These are phyloP conservation scores for Herpetomonas muscarum DNA, from an alignment of 208 protist genomes.

Conservation along the genomic window DNA sequence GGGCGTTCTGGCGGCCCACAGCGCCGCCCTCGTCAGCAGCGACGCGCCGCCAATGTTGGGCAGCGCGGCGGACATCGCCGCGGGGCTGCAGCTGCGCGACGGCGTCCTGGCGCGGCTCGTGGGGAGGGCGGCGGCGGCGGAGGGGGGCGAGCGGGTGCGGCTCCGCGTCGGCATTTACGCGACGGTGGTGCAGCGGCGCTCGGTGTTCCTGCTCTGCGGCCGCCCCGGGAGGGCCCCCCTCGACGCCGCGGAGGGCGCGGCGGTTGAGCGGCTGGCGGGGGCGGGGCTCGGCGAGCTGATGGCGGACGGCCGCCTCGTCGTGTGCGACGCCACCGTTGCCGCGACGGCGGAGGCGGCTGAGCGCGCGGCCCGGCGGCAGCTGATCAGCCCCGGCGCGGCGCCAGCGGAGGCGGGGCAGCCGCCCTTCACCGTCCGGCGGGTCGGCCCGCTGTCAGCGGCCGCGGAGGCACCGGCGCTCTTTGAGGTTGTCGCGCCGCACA, in stretches of 20 bases:
- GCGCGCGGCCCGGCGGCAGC: neutral
- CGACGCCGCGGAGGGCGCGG: slow-evolving; percentile 14
- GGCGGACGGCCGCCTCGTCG: no score
- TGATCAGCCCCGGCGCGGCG: neutral
- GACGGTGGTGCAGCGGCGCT: slow-evolving; percentile 39
- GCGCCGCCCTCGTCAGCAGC: neutral
- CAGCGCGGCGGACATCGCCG: slow-evolving; percentile 17
- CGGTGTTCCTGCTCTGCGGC: slow-evolving; percentile 22
- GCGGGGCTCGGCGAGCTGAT: slow-evolving; percentile 7
- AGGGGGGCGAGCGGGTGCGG: slow-evolving; percentile 26
- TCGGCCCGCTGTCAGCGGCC: no score
- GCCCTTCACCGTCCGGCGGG: neutral
- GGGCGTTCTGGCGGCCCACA: neutral
- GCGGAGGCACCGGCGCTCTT: slow-evolving; percentile 4
- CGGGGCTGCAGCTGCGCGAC: slow-evolving; percentile 6
- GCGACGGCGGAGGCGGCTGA: slow-evolving; percentile 8
- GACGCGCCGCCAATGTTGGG: slow-evolving; percentile 12
- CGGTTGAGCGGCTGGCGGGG: slow-evolving; percentile 10
- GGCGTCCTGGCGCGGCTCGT: slow-evolving; percentile 22
- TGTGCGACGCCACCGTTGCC: slow-evolving; percentile 1
- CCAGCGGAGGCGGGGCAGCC: neutral
- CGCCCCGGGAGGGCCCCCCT: slow-evolving; percentile 7
- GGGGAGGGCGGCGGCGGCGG: slow-evolving; percentile 17
- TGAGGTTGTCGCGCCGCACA: slow-evolving; percentile 21
- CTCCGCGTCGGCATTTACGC: slow-evolving; percentile 60